Percentiles rank a stretch among this genome's conserved stretches.
These are phyloP conservation scores for Citeromyces nyonsensis DNA, from an alignment of 805 yeast genomes.

Conservation along the genomic window DNA sequence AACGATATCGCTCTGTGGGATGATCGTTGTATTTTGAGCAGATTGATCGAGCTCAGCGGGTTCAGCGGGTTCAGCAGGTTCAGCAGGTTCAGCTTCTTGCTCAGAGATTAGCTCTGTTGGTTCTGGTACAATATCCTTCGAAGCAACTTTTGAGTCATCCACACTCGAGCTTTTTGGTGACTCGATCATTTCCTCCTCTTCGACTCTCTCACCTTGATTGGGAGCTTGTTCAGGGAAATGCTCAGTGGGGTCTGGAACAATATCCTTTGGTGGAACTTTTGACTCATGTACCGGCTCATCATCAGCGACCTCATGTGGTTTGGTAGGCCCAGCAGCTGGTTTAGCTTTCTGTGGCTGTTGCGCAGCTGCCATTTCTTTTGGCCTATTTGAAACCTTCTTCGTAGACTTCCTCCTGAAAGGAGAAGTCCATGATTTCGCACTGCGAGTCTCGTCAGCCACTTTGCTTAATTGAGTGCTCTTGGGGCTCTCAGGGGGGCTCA, in stretches of 20 bases:
- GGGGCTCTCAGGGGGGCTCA: too few species aligned
- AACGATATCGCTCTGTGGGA: too few species aligned
- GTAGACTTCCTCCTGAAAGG: neutral
- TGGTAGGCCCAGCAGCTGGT: neutral
- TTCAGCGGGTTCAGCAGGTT: slow-evolving; percentile 2
- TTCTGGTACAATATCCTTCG: too few species aligned
- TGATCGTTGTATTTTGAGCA: too few species aligned
- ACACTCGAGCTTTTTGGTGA: neutral
- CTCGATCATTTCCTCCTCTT: slow-evolving; percentile 5
- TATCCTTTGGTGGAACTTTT: neutral
- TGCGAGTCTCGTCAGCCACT: neutral
- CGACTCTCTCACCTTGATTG: slow-evolving; percentile 5
- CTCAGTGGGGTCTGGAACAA: neutral
- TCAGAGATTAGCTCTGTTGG: too few species aligned
- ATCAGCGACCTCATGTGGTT: slow-evolving; percentile 3
- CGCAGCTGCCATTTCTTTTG: neutral
- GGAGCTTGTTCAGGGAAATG: neutral
- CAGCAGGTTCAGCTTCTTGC: slow-evolving; percentile 2
- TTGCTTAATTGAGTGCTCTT: neutral
- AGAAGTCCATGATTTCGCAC: slow-evolving; percentile 1
- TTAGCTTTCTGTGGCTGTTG: slow-evolving; percentile 4
- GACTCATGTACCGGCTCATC: slow-evolving; percentile 3
- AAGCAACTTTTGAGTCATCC: neutral
- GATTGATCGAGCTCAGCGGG: slow-evolving; percentile 1
- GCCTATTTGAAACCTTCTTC: neutral